phyloP scores from a whole-genome alignment of 2,329 filamentous ascomycete genomes.

The Oidium heveae region DNA sequence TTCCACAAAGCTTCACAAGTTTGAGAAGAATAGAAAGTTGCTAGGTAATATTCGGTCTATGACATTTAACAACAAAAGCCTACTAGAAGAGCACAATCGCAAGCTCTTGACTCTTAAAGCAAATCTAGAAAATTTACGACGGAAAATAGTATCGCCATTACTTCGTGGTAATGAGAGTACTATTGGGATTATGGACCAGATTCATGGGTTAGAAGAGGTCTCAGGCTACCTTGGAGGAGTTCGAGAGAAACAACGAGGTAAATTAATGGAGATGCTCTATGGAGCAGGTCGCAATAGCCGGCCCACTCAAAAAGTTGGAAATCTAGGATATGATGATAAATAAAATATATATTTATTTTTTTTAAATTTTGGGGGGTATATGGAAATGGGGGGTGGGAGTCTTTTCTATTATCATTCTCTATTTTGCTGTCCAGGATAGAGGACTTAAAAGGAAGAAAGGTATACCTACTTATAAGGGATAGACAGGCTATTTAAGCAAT shows the following conservation, averaged over 20 bases:
- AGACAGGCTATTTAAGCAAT: too few species aligned
- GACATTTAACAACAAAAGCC: constrained; percentile 67
- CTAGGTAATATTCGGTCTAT: constrained; percentile 56
- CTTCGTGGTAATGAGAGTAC: constrained; percentile 45
- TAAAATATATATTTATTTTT: too few species aligned
- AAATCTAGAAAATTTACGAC: constrained; percentile 60
- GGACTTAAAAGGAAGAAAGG: too few species aligned
- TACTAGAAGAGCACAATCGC: constrained; percentile 68
- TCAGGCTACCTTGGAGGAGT: constrained; percentile 54
- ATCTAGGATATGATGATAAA: too few species aligned
- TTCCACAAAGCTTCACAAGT: constrained; percentile 56
- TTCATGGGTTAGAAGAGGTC: constrained; percentile 56
- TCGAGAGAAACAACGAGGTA: constrained; percentile 55
- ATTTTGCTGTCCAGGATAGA: too few species aligned
- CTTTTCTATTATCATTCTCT: too few species aligned
- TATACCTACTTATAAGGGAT: too few species aligned
- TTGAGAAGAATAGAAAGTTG: constrained; percentile 67
- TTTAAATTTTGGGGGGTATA: too few species aligned
- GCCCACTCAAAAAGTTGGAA: too few species aligned
- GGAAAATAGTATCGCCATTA: constrained; percentile 64
- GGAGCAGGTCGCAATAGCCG: constrained; percentile 15
- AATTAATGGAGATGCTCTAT: constrained; percentile 59
- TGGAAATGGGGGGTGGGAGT: too few species aligned
- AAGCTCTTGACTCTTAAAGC: constrained; percentile 64
- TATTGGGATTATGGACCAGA: constrained; percentile 61